Percentiles rank a stretch among this genome's conserved stretches.
Conservation (phyloP, 768 basidiomycete genomes). For the Xerocomus spinulosus region DNA sequence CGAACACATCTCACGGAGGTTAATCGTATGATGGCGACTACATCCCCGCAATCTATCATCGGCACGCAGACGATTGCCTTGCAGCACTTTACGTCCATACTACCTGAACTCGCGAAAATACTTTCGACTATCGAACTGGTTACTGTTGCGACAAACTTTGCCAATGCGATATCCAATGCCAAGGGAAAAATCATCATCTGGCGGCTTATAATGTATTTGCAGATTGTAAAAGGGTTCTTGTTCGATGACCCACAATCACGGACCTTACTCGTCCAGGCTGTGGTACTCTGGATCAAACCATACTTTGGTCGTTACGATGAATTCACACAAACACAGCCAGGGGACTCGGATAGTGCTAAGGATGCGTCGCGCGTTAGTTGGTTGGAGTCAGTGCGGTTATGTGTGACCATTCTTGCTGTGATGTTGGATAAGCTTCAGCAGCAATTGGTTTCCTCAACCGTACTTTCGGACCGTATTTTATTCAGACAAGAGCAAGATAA, state of each 20-base stretch:
- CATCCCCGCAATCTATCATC: conserved; percentile 79
- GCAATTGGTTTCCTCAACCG: conserved; percentile 62
- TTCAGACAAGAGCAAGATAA: conserved; percentile 86
- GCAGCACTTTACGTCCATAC: conserved; percentile 87
- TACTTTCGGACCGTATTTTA: conserved; percentile 55
- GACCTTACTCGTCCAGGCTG: conserved; percentile 74
- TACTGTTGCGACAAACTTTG: conserved; percentile 80
- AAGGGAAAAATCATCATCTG: conserved; percentile 89
- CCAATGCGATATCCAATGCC: conserved; percentile 68
- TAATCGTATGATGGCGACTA: conserved; percentile 83
- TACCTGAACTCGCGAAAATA: conserved; percentile 82
- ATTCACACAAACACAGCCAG: conserved; percentile 54
- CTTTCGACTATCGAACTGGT: conserved; percentile 82
- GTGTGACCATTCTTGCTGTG: conserved; percentile 81
- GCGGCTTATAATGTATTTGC: conserved; percentile 92
- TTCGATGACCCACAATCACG: conserved; percentile 82
- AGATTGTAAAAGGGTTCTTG: conserved; percentile 82
- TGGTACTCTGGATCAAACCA: conserved; percentile 92
- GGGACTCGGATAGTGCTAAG: conserved; percentile 59
- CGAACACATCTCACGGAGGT: conserved; percentile 72
- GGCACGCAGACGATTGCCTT: conserved; percentile 94
- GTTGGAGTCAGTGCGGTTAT: conserved; percentile 88
- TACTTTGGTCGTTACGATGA: conserved; percentile 93
- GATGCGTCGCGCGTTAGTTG: conserved; percentile 80
- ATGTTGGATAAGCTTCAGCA: conserved; percentile 89